Evolutionary conservation across 192 early-diverging fungal genomes (phyloP).

Genomic region (Glomus cerebriforme): DNA sequence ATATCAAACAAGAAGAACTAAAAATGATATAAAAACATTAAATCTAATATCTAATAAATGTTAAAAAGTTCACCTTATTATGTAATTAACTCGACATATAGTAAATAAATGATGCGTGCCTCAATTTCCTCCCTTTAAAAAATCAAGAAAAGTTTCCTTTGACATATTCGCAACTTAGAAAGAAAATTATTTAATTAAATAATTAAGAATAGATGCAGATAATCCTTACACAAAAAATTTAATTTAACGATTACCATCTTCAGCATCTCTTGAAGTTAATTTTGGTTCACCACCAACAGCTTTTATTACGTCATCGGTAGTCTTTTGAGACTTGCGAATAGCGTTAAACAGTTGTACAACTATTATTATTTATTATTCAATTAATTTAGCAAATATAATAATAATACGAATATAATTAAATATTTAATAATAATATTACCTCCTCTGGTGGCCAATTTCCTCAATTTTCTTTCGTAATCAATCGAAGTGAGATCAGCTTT

Average conservation of each 20-base stretch:
- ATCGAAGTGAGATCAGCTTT: constrained; percentile 73
- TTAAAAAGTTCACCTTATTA: too few relatives aligned
- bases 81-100: too few relatives aligned
- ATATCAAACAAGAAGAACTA: too few relatives aligned
- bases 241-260: constrained; percentile 31
- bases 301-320: constrained; percentile 63
- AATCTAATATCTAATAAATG: too few relatives aligned
- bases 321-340: constrained; percentile 84
- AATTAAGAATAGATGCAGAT: not conserved
- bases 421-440: constrained; percentile 50
- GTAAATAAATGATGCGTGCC: too few relatives aligned
- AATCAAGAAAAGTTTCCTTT: constrained; percentile 73
- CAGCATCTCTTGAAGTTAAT: constrained; percentile 52
- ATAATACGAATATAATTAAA: constrained; percentile 11
- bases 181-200: constrained; percentile 6
- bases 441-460: constrained; percentile 90
- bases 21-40: too few relatives aligned
- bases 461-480: constrained; percentile 86
- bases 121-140: constrained; percentile 56
- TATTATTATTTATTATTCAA: constrained; percentile 35
- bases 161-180: constrained; percentile 57
- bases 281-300: constrained; percentile 53
- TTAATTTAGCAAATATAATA: constrained; percentile 9
- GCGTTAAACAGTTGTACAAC: constrained; percentile 96
- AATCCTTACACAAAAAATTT: not conserved